Percentiles rank a stretch among this genome's conserved stretches.
Evolutionary conservation across 192 early-diverging fungal genomes (phyloP).

Genomic region (Gonapodya sp.): DNA sequence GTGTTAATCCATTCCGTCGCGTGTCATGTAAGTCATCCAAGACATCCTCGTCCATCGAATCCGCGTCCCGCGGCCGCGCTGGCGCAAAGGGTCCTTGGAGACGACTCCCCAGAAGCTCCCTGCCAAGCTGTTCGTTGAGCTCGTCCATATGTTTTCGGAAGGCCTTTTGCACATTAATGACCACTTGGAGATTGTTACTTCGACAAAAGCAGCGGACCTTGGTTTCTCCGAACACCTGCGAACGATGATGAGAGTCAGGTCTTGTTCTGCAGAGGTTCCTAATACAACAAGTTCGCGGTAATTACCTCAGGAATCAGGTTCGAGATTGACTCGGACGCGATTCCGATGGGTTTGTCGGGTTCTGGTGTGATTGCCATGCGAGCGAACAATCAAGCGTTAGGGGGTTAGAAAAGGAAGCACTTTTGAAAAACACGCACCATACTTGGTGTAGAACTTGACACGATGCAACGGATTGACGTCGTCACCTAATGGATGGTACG

Average conservation of each 20-base stretch:
- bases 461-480: neutral
- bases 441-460: neutral
- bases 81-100: neutral
- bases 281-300: neutral
- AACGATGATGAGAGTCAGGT: neutral
- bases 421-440: neutral
- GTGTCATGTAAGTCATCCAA: neutral
- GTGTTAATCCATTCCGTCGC: neutral
- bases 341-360: neutral
- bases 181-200: neutral
- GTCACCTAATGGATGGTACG: neutral
- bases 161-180: neutral
- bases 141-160: neutral
- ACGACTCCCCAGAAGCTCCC: neutral
- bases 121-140: neutral
- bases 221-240: neutral
- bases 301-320: neutral
- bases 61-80: neutral
- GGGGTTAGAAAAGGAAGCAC: neutral
- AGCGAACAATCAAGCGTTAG: too few species aligned
- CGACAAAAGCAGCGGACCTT: slow-evolving; percentile 1
- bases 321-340: neutral
- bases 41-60: neutral
- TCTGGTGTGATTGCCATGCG: neutral
- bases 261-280: too few species aligned